Base-by-base conservation (phyloP, 768 basidiomycete genomes). In the Hypholoma sublateritium region DNA sequence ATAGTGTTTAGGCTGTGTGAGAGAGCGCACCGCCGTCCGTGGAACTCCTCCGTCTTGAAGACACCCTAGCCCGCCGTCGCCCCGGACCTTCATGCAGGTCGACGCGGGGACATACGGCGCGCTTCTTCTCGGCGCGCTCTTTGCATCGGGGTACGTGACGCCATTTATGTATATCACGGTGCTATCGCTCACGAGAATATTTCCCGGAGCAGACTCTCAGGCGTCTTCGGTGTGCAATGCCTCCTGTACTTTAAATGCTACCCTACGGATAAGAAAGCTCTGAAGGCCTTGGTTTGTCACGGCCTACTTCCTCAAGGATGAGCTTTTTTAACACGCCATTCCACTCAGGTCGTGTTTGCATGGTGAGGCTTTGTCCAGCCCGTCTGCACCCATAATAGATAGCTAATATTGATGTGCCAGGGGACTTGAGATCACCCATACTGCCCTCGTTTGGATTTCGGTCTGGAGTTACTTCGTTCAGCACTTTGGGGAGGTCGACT, bases 21-120 rank as follows among this genome's bases (percentile, higher is more conserved):
- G 53, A 22, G 53, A 53, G 53, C 22, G 5, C n/a, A 35, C 28
- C 35, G 25, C 50, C 39, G 39, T 16, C 50, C 53, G 36, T 53
- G 53, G 43, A 53, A 44, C 41, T 42, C 24, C 34, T 24, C 53
- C 42, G 53, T 45, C 53, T 36, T 44, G 53, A 53, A 53, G 50
- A 51, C 50, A 22, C 50, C 37, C 50, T 19, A 37, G 42, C 53
- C 53, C 53, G 44, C 22, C 28, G 53, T 46, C 43, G 53, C 13
- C 19, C 25, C 53, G 45, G 43, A 52, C 51, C 57, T 50, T 50
- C 45, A 50, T 62, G 53, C 47, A 56, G 57, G 52, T 53, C 46
- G 52, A 59, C 54, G 48, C 58, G 25, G 61, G 58, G 43, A 59
- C 58, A 32, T 59, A 59, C 43, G 58, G 58, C 50, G 58, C 58